A percentile compares a stretch with the other conserved stretches of the same genome.
Evolutionary conservation across 768 basidiomycete species (phyloP).

Genomic region (Kwoniella dejecticola): DNA sequence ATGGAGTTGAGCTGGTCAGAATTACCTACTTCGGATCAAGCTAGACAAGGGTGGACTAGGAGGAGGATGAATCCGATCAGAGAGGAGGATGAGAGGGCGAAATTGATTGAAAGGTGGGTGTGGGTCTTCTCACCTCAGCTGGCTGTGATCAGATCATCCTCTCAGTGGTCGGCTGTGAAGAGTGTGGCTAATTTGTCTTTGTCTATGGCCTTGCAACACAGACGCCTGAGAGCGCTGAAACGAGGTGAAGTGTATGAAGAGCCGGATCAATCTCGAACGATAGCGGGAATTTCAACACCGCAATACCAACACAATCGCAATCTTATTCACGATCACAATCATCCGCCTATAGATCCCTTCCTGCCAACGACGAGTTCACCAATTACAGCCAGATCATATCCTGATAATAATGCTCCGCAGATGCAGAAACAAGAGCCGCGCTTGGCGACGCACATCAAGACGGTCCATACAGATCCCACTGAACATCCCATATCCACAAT

Average conservation of each 20-base stretch:
- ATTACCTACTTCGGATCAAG: constrained; percentile 28
- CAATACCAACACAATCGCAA: too few species aligned
- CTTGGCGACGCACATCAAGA: constrained; percentile 22
- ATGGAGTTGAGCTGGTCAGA: constrained; percentile 41
- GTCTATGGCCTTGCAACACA: not conserved
- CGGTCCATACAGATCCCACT: constrained; percentile 19
- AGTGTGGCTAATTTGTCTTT: not conserved
- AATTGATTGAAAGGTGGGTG: constrained; percentile 34
- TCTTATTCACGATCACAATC: not conserved
- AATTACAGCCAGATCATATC: too few species aligned
- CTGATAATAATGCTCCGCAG: not conserved
- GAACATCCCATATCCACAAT: constrained; percentile 31
- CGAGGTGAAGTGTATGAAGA: constrained; percentile 14
- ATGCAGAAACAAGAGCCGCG: not conserved
- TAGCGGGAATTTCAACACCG: too few species aligned
- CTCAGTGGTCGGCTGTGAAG: too few species aligned
- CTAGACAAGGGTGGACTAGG: constrained; percentile 21
- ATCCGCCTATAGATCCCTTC: not conserved
- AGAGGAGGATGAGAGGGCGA: constrained; percentile 27
- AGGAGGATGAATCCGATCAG: constrained; percentile 5
- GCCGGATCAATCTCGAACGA: not conserved
- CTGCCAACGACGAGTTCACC: not conserved
- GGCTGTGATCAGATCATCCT: too few species aligned
- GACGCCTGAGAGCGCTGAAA: constrained; percentile 30
- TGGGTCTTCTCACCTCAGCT: not conserved